Evolutionary conservation across 2,329 filamentous ascomycete genomes (phyloP), one percentile per base, ranked within the genome.

Genomic region (Botrytis sinoallii): DNA sequence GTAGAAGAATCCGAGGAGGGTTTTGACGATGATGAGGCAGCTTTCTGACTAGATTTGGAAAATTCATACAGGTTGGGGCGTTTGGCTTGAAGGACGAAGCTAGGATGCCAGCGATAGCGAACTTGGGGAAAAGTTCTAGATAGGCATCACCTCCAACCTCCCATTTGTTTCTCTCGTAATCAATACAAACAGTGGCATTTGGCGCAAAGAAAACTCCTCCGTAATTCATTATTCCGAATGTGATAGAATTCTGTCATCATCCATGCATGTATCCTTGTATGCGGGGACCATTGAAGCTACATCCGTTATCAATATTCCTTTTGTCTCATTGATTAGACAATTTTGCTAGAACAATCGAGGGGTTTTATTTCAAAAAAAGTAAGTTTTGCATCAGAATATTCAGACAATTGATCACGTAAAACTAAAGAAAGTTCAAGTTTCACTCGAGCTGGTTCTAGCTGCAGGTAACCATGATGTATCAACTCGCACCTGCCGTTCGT

Each of bases 21-120:
- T 74, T 70, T 84, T 84, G 2, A 79, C 66, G 40, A 78, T 78
- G 0, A 85, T 71, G 0, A 82, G 76, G 0, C 82, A 76, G 0
- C 52, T 8, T 18, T 57, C 14, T 57, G 16, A 29, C 52, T 29
- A n/a, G 16, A 9, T 8, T 14, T 57, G 6, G 25, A 29, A 14
- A 32, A 18, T 9, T 16, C 16, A 32, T n/a, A 57, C 52, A 29
- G n/a, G 12, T 1, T n/a, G 52, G n/a, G 16, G n/a, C 52, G 52
- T 29, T 57, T 9, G 52, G 6, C 9, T 57, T 18, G 52, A 57
- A 32, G 52, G 52, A 8, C 52, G 7, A 29, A 57, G 7, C 52
- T 57, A 32, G n/a, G 14, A 57, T 57, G 2, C 8, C 6, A 32
- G n/a, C n/a, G 6, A 57, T 57, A 29, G 52, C n/a, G 7, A 57